These are phyloP conservation scores for Telfairia occidentalis DNA, from an alignment of 331 rosid genomes.

Conservation along the genomic window DNA sequence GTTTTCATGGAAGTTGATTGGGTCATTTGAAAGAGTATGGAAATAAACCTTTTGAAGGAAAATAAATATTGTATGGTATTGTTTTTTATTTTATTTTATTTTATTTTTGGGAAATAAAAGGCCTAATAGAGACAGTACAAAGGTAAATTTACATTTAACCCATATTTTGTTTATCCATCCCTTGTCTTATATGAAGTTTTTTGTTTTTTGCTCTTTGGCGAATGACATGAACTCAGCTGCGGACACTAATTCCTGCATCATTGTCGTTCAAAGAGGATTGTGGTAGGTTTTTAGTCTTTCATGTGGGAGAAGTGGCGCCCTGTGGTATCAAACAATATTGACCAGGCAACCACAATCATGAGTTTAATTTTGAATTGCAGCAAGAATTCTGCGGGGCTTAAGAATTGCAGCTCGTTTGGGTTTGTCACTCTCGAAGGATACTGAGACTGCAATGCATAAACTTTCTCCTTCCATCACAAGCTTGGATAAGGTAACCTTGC, in stretches of 20 bases:
- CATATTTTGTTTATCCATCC: neutral
- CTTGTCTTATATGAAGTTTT: neutral
- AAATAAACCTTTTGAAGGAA: neutral
- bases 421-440: constrained; percentile 58
- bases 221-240: constrained; percentile 49
- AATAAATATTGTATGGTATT: neutral
- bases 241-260: constrained; percentile 63
- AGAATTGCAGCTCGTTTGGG: constrained; percentile 94
- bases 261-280: constrained; percentile 73
- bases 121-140: neutral
- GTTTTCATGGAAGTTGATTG: neutral
- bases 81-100: neutral
- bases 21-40: neutral
- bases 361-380: constrained; percentile 24
- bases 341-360: constrained; percentile 15
- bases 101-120: neutral
- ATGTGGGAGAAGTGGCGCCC: constrained; percentile 13
- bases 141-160: neutral
- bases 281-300: constrained; percentile 41
- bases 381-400: constrained; percentile 83
- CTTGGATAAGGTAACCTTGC: constrained; percentile 43
- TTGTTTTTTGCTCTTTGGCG: constrained; percentile 14
- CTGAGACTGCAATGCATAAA: constrained; percentile 43
- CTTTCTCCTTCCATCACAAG: constrained; percentile 38
- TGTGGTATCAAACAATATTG: constrained; percentile 14